These are phyloP conservation scores for Carex scoparia DNA, from an alignment of 176 grass and related monocot genomes.

Conservation along the genomic window DNA sequence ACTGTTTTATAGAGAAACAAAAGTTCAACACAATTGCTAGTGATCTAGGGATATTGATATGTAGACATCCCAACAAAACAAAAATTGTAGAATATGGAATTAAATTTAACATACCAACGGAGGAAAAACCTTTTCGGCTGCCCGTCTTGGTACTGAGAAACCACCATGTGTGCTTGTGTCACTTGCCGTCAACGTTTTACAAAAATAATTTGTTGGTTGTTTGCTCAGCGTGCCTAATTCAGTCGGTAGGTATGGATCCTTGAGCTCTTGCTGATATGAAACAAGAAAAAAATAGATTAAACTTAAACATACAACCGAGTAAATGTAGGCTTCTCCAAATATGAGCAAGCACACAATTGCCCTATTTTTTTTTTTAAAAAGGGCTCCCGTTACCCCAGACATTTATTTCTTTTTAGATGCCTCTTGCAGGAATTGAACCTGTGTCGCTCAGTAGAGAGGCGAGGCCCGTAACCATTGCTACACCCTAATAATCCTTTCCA, in stretches of 20 bases:
- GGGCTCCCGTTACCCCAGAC: no score
- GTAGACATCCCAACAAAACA: background rate
- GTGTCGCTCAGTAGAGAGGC: no score
- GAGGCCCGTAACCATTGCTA: no score
- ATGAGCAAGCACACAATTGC: background rate
- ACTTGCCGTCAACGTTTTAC: slow-evolving; percentile 96
- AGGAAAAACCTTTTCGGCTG: slow-evolving; percentile 98
- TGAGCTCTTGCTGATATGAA: slow-evolving; percentile 85
- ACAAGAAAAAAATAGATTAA: slow-evolving; percentile 30
- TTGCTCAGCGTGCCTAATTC: slow-evolving; percentile 84
- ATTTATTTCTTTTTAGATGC: no score
- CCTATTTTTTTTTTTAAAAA: background rate
- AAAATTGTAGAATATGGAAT: background rate
- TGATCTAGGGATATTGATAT: background rate
- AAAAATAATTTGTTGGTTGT: slow-evolving; percentile 98
- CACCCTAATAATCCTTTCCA: background rate
- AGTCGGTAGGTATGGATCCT: slow-evolving; percentile 83
- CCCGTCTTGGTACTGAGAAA: slow-evolving; percentile 98
- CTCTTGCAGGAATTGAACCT: no score
- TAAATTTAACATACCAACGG: slow-evolving; percentile 59
- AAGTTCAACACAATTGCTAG: background rate
- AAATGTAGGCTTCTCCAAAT: background rate
- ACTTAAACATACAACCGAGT: background rate
- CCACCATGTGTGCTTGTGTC: slow-evolving; percentile 99
- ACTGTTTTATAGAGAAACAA: background rate